These are phyloP conservation scores for Dactylellina cionopaga DNA, from an alignment of 2,329 filamentous ascomycete species.

Conservation along the genomic window DNA sequence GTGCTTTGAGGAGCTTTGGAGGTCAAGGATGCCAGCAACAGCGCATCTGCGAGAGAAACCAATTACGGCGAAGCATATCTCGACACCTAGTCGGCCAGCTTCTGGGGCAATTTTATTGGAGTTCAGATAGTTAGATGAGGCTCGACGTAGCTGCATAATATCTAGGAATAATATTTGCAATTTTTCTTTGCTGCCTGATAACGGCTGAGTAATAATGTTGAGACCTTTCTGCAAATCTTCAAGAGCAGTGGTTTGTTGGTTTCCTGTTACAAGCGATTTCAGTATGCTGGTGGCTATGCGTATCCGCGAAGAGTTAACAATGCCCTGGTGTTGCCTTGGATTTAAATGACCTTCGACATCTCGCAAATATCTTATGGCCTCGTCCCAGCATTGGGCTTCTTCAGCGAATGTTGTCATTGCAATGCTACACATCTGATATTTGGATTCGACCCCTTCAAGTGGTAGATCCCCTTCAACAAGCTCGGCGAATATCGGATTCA, in stretches of 20 bases:
- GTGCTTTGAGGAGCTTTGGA: constrained; percentile 31
- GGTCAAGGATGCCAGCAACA: constrained; percentile 39
- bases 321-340: constrained; percentile 31
- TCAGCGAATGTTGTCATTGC: constrained; percentile 25
- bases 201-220: constrained; percentile 29
- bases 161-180: constrained; percentile 35
- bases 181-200: constrained; percentile 46
- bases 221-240: constrained; percentile 49
- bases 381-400: constrained; percentile 34
- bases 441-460: constrained; percentile 36
- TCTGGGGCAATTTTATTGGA: neutral
- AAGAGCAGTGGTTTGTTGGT: neutral
- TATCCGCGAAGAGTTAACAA: constrained; percentile 22
- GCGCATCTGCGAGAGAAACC: constrained; percentile 39
- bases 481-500: constrained; percentile 11
- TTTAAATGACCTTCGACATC: constrained; percentile 18
- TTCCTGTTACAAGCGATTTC: constrained; percentile 7
- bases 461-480: constrained; percentile 12
- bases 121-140: constrained; percentile 28
- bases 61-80: constrained; percentile 39
- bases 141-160: constrained; percentile 48
- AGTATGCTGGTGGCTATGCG: constrained; percentile 32
- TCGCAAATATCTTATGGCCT: constrained; percentile 23
- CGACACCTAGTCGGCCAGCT: constrained; percentile 11
- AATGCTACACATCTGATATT: constrained; percentile 27